Evolutionary conservation across 495 filamentous ascomycete genomes (phyloP).

Genomic region (Filosporella fistucella): DNA sequence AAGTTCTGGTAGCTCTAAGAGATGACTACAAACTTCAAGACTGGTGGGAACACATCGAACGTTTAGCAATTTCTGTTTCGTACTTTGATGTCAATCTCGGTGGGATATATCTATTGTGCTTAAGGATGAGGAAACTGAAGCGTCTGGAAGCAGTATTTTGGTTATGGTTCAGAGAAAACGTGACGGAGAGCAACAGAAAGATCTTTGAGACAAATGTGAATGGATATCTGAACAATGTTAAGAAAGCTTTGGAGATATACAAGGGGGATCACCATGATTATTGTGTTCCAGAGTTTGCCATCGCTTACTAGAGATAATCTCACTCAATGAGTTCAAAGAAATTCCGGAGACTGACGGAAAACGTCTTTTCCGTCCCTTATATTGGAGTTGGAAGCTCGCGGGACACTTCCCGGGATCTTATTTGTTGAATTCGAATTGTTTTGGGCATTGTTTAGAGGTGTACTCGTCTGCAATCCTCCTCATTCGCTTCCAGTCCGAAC

Average conservation of each 20-base stretch:
- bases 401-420: no score
- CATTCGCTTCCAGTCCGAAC: no score
- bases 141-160: not conserved
- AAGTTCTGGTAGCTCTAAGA: not conserved
- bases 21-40: not conserved
- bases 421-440: no score
- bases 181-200: not conserved
- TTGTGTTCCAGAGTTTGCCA: not conserved
- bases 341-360: no score
- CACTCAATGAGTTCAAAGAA: no score
- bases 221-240: not conserved
- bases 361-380: no score
- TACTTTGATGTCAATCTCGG: not conserved
- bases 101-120: not conserved
- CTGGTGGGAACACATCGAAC: not conserved
- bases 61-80: not conserved
- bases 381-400: no score
- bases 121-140: not conserved
- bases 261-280: not conserved
- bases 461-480: no score
- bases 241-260: not conserved
- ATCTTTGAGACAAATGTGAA: no score
- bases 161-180: not conserved
- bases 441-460: no score
- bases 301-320: no score